phyloP scores from a whole-genome alignment of 1,284 basidiomycete genomes.

The Ceratorhiza oryzae-sativae region DNA sequence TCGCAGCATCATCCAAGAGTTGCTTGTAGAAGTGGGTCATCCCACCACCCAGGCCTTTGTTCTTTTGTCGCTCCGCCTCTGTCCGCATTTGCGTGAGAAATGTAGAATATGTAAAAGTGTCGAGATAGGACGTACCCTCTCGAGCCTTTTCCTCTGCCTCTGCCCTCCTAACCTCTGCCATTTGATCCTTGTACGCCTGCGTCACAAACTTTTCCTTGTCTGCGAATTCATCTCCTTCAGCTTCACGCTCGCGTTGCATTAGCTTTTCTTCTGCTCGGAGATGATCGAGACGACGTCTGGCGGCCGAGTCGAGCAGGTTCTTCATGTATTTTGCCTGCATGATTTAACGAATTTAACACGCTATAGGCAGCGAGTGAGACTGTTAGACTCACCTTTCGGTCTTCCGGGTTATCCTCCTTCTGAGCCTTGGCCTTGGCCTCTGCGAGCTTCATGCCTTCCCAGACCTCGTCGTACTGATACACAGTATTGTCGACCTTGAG shows the following conservation, averaged over 20 bases:
- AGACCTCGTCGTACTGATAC: conserved; percentile 96
- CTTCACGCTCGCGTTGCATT: conserved; percentile 91
- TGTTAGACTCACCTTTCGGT: conserved; percentile 68
- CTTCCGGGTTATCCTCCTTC: conserved; percentile 74
- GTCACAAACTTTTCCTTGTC: conserved; percentile 98
- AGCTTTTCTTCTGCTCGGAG: conserved; percentile 98
- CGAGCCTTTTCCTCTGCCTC: conserved; percentile 89
- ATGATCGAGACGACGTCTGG: conserved; percentile 86
- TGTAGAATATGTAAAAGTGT: conserved; percentile 26
- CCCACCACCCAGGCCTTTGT: conserved; percentile 65
- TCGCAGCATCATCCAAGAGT: conserved; percentile 80
- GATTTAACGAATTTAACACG: neutral
- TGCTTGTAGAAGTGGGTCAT: conserved; percentile 88
- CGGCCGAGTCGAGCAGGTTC: conserved; percentile 81
- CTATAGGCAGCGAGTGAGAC: neutral
- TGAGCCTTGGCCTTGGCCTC: conserved; percentile 75
- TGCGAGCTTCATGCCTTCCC: conserved; percentile 92
- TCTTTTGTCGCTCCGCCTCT: conserved; percentile 72
- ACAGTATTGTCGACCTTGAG: conserved; percentile 58
- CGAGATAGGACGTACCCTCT: conserved; percentile 68
- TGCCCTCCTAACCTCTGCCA: conserved; percentile 87
- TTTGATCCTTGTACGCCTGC: conserved; percentile 95
- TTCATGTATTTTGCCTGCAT: conserved; percentile 91
- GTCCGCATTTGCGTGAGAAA: conserved; percentile 31
- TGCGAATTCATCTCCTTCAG: conserved; percentile 91